Conservation (phyloP, 2,329 filamentous ascomycete genomes). For the Aspergillus piperis region DNA sequence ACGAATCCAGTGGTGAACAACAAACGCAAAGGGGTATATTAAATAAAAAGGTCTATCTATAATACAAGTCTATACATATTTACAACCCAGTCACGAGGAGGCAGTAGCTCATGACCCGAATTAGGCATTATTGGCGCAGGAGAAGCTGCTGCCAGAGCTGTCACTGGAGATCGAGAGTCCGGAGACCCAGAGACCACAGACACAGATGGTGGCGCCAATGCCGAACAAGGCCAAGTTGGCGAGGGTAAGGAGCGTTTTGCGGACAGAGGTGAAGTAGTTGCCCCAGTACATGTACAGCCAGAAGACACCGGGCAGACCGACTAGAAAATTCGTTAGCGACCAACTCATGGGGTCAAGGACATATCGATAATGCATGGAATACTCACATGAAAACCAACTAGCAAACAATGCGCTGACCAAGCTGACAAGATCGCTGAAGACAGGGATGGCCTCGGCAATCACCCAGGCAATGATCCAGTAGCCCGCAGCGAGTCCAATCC, state of each 20-base stretch:
- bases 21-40: constrained; percentile 2
- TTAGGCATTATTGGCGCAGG: constrained; percentile 18
- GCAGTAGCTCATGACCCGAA: not conserved
- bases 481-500: constrained; percentile 57
- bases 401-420: constrained; percentile 48
- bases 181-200: constrained; percentile 18
- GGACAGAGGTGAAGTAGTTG: constrained; percentile 11
- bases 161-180: constrained; percentile 19
- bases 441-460: constrained; percentile 68
- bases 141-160: constrained; percentile 14
- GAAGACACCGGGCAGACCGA: constrained; percentile 17
- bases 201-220: constrained; percentile 17
- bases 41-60: constrained; percentile 4
- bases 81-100: not conserved
- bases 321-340: too few species aligned
- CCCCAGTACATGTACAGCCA: constrained; percentile 20
- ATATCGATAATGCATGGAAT: too few species aligned
- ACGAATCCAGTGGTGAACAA: not conserved
- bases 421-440: constrained; percentile 66
- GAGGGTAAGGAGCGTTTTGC: constrained; percentile 11
- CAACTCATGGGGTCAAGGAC: too few species aligned
- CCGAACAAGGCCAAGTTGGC: constrained; percentile 12
- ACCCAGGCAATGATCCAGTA: constrained; percentile 65
- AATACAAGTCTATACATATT: constrained; percentile 5
- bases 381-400: constrained; percentile 16